Evolutionary conservation across 805 yeast genomes (phyloP), one percentile per base, ranked within the genome.

Genomic region (Zygoascus bituminiphila): DNA sequence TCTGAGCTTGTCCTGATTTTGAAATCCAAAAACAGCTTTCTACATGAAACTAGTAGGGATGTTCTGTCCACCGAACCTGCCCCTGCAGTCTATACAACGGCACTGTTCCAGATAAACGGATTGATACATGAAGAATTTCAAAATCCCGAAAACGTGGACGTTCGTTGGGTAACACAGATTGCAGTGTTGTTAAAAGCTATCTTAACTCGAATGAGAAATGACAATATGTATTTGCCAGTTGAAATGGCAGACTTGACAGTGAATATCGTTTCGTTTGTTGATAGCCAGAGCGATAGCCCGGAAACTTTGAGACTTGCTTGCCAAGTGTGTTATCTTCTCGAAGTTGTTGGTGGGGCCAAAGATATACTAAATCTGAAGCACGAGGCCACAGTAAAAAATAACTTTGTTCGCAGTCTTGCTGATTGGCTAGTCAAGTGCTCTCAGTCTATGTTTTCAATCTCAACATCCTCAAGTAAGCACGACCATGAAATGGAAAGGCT

Each of bases 31-130:
- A 57, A 66, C 76, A 49, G 73, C 4, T 43, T 77, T 4, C 72
- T 81, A 0, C 71, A 94, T 52, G 93, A 86, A 41, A 77, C 79
- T 38, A 76, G 86, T 2, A 78, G 82, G 51, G 95, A 86, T 54
- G 79, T 86, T 1, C 63, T 88, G 40, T 78, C 84, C 12, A 66
- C 74, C 25, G 89, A 83, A 49, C 63, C 81, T 81, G 84, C 65
- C 78, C 88, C 10, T 68, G 70, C 22, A 73, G 79, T 12, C 74
- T 75, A 59, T 73, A 71, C 46, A 57, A 71, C 51, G 24, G 67
- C 82, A 19, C 70, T 80, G 44, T 62, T 66, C 5, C 73, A 73
- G 48, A 58, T 82, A 36, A 68, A 63, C 44, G 58, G 45, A 14
- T 36, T 51, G 36, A 36, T 55, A 22, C 55, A 54, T 29, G 31